phyloP scores from a whole-genome alignment of 2,329 filamentous ascomycete species.

The Pseudopyricularia javanii region DNA sequence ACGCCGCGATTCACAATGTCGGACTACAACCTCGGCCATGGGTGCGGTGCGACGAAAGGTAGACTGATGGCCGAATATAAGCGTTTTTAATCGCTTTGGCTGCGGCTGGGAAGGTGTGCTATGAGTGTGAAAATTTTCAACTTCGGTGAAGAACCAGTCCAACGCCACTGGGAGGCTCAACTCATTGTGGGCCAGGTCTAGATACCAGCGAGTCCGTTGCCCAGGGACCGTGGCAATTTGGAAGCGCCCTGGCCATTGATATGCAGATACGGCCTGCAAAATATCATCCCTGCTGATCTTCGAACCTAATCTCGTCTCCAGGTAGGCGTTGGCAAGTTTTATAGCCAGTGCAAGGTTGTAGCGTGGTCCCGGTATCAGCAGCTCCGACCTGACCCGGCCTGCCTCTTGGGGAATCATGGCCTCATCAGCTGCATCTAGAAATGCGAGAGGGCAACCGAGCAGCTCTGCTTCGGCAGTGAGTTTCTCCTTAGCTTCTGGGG shows the following conservation, averaged over 20 bases:
- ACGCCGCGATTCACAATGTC: not conserved
- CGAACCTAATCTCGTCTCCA: not conserved
- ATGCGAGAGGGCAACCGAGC: not conserved
- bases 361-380: not conserved
- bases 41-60: not conserved
- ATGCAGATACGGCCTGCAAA: not conserved
- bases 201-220: not conserved
- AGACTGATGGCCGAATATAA: constrained; percentile 1
- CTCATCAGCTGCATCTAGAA: not conserved
- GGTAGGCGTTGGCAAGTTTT: constrained; percentile 1
- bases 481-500: not conserved
- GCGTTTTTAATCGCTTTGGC: not conserved
- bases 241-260: not conserved
- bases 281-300: not conserved
- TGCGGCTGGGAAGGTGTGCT: not conserved
- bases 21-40: not conserved
- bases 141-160: constrained; percentile 2
- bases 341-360: constrained; percentile 1
- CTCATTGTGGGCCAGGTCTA: constrained; percentile 2
- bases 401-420: not conserved
- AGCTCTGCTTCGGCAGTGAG: not conserved
- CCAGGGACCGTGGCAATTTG: not conserved
- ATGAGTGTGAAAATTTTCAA: not conserved
- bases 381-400: not conserved
- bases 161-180: constrained; percentile 1